Evolutionary conservation across 192 early-diverging fungal species (phyloP).

Genomic region (Phlyctochytrium planicorne): DNA sequence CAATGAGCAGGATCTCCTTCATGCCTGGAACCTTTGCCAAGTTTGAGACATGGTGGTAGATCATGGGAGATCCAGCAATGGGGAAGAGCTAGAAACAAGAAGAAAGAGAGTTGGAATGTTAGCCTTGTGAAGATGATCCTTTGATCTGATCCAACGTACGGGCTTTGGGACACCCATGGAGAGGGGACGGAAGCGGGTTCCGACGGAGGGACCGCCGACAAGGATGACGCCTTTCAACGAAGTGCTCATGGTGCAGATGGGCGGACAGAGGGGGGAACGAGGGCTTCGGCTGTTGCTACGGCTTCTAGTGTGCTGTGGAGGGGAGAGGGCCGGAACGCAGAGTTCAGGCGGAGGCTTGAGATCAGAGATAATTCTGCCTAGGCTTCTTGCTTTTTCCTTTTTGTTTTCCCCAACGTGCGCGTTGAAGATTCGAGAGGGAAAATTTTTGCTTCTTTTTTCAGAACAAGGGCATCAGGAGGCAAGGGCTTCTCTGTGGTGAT

Average conservation of each 20-base stretch:
- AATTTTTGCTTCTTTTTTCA: too few relatives aligned
- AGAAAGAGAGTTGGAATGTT: constrained; percentile 1
- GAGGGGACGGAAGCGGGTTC: constrained; percentile 95
- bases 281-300: not conserved
- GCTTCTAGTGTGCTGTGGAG: too few relatives aligned
- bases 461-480: too few relatives aligned
- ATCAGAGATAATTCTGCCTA: too few relatives aligned
- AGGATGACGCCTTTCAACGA: constrained; percentile 87
- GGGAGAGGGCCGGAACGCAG: too few relatives aligned
- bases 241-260: not conserved
- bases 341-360: too few relatives aligned
- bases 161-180: constrained; percentile 96
- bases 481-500: too few relatives aligned
- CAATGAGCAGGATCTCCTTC: constrained; percentile 92
- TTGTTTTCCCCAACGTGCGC: too few relatives aligned
- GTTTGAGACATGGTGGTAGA: constrained; percentile 94
- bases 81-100: constrained; percentile 74
- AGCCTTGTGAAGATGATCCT: not conserved
- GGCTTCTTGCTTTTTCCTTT: too few relatives aligned
- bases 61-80: constrained; percentile 92
- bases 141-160: not conserved
- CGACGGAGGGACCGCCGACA: constrained; percentile 96
- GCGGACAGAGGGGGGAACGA: not conserved
- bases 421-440: too few relatives aligned
- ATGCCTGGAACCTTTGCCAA: constrained; percentile 84